Evolutionary conservation across 257 asterid species (phyloP).

Genomic region (Forsythia suspensa): DNA sequence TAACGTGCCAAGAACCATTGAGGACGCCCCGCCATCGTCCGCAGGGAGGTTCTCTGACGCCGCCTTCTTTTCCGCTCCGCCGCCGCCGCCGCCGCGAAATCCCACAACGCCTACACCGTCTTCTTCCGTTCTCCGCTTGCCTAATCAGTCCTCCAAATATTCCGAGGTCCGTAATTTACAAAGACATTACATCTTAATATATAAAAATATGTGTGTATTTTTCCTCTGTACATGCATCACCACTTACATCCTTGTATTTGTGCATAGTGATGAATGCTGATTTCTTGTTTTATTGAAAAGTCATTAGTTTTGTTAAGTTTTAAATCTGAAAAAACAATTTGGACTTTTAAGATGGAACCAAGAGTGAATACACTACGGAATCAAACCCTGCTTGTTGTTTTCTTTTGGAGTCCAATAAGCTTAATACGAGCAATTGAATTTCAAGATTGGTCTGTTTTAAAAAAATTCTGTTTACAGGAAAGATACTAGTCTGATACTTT

Average conservation of each 20-base stretch:
- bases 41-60: conserved; percentile 41
- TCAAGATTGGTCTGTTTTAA: background rate
- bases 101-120: conserved; percentile 76
- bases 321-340: background rate
- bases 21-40: conserved; percentile 26
- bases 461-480: background rate
- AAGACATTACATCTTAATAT: background rate
- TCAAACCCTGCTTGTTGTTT: no score
- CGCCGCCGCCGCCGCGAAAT: conserved; percentile 37
- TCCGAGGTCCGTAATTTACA: conserved; percentile 44
- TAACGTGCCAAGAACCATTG: conserved; percentile 45
- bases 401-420: background rate
- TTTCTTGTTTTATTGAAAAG: background rate
- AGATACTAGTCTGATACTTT: background rate
- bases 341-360: background rate
- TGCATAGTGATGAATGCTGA: background rate
- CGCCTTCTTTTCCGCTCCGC: conserved; percentile 27
- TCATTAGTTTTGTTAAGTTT: background rate
- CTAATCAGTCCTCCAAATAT: conserved; percentile 52
- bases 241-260: background rate
- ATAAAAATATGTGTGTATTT: background rate
- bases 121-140: conserved; percentile 67
- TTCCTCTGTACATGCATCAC: background rate
- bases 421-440: background rate
- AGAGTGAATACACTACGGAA: background rate